Base-by-base conservation (phyloP, 306 rosid species). In the Myrica gale region DNA sequence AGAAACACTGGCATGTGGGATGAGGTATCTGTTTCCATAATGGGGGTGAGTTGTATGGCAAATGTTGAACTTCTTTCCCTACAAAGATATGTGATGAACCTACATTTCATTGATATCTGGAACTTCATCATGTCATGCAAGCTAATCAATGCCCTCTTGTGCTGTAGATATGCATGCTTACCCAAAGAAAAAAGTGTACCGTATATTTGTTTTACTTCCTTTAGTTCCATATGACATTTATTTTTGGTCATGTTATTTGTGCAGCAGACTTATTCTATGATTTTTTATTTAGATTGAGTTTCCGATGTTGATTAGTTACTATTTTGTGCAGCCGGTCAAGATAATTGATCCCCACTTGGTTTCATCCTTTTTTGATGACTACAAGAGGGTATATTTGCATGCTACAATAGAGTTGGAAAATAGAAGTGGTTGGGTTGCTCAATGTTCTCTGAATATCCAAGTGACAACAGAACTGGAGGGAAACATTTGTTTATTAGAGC, bases 1-100 rank as follows among this genome's bases (percentile, higher is more conserved):
- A 86, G 98, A 80, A 94, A 94, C 87, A 94, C 98, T 20, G 98
- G 98, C 85, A 89, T 94, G 83, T 94, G 98, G 98, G 98, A 94
- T 84, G 97, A 91, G 76, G 98, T 91, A 60, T 91, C 98, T 58
- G 54, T 91, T 70, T 86, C 87, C 42, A 79, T 76, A 76, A 90
- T 93, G 16, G 97, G 98, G 98, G 97, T 94, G 85, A 87, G 98
- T 84, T 80, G 15, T 56, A 68, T 32, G 72, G 61, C 72, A 69
- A 70, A 44, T 75, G 68, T 44, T 52, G 73, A 48, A 53, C 41
- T 74, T 79, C 72, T 63, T 81, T 17, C 65, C 77, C 9, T 50
- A 74, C 54, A 11, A 65, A n/a, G 69, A 42, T 71, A 23, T 65
- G 50, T 1, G 7, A 65, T 42, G 7, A 65, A 10, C 32, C 26